Evolutionary conservation across 2,329 filamentous ascomycete genomes (phyloP).

Genomic region (Pestalotiopsis sp.): DNA sequence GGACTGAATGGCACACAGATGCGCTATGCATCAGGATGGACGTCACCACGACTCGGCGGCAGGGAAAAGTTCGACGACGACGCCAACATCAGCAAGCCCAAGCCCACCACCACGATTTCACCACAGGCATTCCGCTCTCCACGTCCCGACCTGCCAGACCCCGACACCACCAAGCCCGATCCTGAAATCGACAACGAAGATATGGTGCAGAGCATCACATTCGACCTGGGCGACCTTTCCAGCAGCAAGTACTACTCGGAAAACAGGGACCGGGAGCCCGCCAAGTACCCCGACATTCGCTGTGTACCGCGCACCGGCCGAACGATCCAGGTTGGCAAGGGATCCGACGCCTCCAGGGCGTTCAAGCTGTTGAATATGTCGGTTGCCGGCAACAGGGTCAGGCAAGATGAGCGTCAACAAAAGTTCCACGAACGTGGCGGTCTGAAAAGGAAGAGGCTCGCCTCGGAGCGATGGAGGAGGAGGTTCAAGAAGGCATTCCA

Average conservation of each 20-base stretch:
- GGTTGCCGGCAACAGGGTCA: slow-evolving; percentile 57
- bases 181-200: neutral
- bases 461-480: slow-evolving; percentile 67
- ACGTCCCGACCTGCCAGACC: neutral
- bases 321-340: slow-evolving; percentile 42
- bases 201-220: neutral
- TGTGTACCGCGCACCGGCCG: slow-evolving; percentile 46
- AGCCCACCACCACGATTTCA: neutral
- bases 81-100: slow-evolving; percentile 12
- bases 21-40: slow-evolving; percentile 20
- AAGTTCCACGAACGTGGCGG: slow-evolving; percentile 76
- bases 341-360: slow-evolving; percentile 47
- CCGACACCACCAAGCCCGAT: neutral
- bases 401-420: slow-evolving; percentile 58
- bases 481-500: slow-evolving; percentile 72
- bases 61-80: neutral
- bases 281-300: slow-evolving; percentile 32
- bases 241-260: slow-evolving; percentile 14
- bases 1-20: slow-evolving; percentile 10
- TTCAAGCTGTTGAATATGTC: slow-evolving; percentile 44
- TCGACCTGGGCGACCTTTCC: slow-evolving; percentile 18
- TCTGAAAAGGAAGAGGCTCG: slow-evolving; percentile 75
- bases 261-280: neutral
- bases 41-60: slow-evolving; percentile 15
- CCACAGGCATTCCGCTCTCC: neutral